Evolutionary conservation across 352 stramenopile genomes (phyloP).

Genomic region (Hyaloperonospora brassicae): DNA sequence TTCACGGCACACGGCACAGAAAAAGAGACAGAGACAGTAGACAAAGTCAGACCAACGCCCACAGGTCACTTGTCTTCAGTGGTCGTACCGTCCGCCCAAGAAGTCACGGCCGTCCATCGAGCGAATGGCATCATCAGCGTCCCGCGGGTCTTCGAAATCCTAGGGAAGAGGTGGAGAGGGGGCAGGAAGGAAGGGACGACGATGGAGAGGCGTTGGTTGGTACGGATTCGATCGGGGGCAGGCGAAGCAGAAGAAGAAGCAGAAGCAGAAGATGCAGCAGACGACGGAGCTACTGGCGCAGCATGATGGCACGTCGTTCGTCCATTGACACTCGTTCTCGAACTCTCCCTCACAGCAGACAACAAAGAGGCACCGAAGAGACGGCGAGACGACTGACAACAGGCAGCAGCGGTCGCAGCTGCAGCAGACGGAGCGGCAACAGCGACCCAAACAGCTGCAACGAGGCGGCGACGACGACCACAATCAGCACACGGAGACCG

Average conservation of each 20-base stretch:
- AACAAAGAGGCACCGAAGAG: conserved; percentile 11
- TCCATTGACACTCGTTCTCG: conserved; percentile 10
- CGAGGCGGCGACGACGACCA: conserved; percentile 3
- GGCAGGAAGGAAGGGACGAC: conserved; percentile 42
- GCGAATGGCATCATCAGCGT: conserved; percentile 81
- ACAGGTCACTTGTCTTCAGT: neutral
- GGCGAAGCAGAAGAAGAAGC: conserved; percentile 19
- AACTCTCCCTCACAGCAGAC: conserved; percentile 17
- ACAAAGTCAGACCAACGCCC: no score
- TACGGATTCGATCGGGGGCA: conserved; percentile 20
- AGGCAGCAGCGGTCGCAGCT: conserved; percentile 2
- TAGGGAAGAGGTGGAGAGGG: conserved; percentile 52
- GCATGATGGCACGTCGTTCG: conserved; percentile 32
- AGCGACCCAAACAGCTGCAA: neutral
- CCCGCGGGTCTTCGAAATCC: conserved; percentile 85
- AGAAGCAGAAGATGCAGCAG: conserved; percentile 13
- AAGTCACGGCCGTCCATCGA: conserved; percentile 83
- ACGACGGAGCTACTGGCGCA: conserved; percentile 18
- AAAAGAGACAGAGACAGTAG: no score
- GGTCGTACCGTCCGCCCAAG: conserved; percentile 64
- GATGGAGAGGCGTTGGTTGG: conserved; percentile 46
- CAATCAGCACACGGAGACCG: conserved; percentile 3
- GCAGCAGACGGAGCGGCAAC: conserved; percentile 6
- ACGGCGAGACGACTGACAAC: neutral
- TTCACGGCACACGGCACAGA: conserved; percentile 2